Evolutionary conservation across 192 early-diverging fungal genomes (phyloP).

Genomic region (Coemansia sp.): DNA sequence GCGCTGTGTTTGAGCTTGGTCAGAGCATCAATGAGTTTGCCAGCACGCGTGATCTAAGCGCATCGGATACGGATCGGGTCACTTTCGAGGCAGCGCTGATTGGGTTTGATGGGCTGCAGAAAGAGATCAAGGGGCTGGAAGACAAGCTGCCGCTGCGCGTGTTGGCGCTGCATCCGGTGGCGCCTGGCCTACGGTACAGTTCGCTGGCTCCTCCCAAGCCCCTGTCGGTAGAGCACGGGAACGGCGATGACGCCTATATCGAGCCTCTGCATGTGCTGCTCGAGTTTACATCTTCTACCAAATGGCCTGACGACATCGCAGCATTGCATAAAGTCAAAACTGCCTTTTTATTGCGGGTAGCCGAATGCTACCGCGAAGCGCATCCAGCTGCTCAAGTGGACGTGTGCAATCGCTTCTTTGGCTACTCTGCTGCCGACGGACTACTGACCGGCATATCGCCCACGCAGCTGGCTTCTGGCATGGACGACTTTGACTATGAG

Average conservation of each 20-base stretch:
- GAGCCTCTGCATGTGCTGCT: conserved; percentile 76
- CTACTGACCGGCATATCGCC: conserved; percentile 34
- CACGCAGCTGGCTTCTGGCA: not conserved
- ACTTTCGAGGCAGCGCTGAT: conserved; percentile 36
- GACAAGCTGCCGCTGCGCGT: conserved; percentile 47
- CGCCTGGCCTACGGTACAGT: conserved; percentile 62
- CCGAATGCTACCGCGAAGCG: conserved; percentile 53
- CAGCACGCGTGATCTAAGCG: conserved; percentile 18
- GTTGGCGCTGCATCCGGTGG: conserved; percentile 29
- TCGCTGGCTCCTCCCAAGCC: conserved; percentile 50
- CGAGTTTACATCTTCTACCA: conserved; percentile 76
- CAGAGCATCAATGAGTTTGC: conserved; percentile 18
- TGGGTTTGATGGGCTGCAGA: conserved; percentile 28
- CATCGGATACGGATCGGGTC: conserved; percentile 4
- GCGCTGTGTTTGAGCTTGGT: too few species aligned
- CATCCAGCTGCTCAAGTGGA: conserved; percentile 41
- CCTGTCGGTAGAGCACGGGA: conserved; percentile 28
- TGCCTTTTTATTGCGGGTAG: conserved; percentile 80
- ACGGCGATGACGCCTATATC: conserved; percentile 56
- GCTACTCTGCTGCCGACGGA: conserved; percentile 54
- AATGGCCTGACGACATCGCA: conserved; percentile 86
- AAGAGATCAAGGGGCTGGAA: conserved; percentile 33
- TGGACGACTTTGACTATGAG: conserved; percentile 36
- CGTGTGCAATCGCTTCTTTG: conserved; percentile 52
- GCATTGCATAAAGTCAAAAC: conserved; percentile 89